Base-by-base conservation (phyloP, 257 asterid species). In the Nicotiana knightiana region DNA sequence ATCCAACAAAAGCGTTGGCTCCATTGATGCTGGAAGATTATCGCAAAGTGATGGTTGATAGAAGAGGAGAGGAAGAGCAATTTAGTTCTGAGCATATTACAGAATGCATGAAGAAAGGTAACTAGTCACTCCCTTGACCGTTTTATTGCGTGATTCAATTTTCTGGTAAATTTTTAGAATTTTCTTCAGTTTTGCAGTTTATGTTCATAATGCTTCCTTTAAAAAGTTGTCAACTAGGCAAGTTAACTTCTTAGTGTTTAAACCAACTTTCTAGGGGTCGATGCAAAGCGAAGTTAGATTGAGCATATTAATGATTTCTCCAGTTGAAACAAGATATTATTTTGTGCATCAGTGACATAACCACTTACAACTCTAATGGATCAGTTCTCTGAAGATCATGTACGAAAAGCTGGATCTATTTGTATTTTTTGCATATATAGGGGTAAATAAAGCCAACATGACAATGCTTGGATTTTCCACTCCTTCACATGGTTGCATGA, bases 1-100 rank as follows among this genome's bases (percentile, higher is more conserved):
- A 92, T 87, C 99, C 99, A 81, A 96, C 99, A 51, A 96, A 96
- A 87, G 99, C 99, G 59, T 86, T 96, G 88, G 98, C 92, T 55
- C 98, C 99, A 6, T 71, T 91, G 51, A 91, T 93, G 97, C 92
- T 96, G 46, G 97, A 94, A 89, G 99, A 96, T 86, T 88, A 93
- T 84, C 89, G 98, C 18, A 94, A 91, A 82, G 92, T 95, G 79
- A 90, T 91, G 96, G 93, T 92, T 82, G 99, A 92, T 59, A 89
- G 94, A 87, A 87, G 93, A 81, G 98, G 97, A 86, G 97, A 93
- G 87, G 86, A 87, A 81, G 97, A 91, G 85, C 96, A 87, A 77
- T 96, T 96, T 86, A 96, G 86, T 79, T 84, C 90, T 64, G 91
- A 93, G 84, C 81, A 96, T 87, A 96, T 96, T 82, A 78, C 33